Evolutionary conservation across 345 rosid species (phyloP).

Genomic region (Tarenaya hassleriana): DNA sequence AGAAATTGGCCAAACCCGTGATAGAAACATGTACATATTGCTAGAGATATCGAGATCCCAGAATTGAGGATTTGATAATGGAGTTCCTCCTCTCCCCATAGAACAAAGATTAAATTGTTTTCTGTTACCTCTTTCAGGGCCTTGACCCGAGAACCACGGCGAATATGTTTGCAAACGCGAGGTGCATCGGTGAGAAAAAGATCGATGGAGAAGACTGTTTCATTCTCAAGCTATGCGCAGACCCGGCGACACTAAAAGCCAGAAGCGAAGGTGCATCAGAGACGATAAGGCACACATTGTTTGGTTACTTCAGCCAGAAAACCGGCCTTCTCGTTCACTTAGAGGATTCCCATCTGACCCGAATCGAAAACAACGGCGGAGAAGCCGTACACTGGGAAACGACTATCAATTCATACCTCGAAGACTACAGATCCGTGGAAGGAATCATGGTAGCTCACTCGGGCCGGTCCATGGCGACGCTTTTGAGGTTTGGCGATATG

Average conservation of each 20-base stretch:
- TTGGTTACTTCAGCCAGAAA: conserved; percentile 80
- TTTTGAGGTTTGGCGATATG: conserved; percentile 63
- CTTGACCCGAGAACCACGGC: conserved; percentile 74
- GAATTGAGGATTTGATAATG: too few relatives aligned
- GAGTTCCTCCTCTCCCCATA: too few relatives aligned
- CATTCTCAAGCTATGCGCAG: conserved; percentile 70
- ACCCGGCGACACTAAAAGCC: conserved; percentile 60
- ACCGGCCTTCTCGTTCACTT: conserved; percentile 68
- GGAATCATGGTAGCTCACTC: conserved; percentile 74
- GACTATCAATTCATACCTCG: conserved; percentile 60
- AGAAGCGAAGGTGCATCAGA: conserved; percentile 79
- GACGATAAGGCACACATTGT: conserved; percentile 61
- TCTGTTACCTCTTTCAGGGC: conserved; percentile 36
- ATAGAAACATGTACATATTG: too few relatives aligned
- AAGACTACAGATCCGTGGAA: conserved; percentile 62
- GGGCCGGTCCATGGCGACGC: conserved; percentile 60
- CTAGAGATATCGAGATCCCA: too few relatives aligned
- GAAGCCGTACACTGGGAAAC: conserved; percentile 74
- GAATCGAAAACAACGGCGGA: conserved; percentile 61
- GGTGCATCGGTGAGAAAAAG: conserved; percentile 71
- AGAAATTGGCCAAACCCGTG: too few relatives aligned
- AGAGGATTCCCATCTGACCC: conserved; percentile 67
- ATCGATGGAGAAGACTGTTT: conserved; percentile 67
- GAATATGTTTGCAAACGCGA: conserved; percentile 55
- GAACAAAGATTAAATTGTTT: too few relatives aligned